Percentiles rank a stretch among this genome's conserved stretches.
Evolutionary conservation across 2,329 filamentous ascomycete species (phyloP).

Genomic region (Nemania sp.): DNA sequence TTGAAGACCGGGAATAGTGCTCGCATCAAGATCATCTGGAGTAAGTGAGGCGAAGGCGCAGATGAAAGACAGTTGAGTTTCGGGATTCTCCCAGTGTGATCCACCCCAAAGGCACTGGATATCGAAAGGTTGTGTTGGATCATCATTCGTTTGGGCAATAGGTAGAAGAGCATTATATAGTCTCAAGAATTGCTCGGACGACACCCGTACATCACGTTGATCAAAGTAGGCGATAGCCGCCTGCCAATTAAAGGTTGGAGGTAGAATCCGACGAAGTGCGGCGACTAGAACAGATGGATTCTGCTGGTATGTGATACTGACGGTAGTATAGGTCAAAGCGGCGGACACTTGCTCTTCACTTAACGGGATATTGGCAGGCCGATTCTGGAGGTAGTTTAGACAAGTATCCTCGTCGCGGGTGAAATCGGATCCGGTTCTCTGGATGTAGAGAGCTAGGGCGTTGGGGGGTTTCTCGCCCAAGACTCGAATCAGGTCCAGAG

Average conservation of each 20-base stretch:
- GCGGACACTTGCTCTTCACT: slow-evolving; percentile 85
- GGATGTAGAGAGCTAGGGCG: slow-evolving; percentile 74
- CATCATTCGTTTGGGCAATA: slow-evolving; percentile 69
- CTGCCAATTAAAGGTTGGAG: slow-evolving; percentile 75
- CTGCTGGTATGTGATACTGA: slow-evolving; percentile 67
- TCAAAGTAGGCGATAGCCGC: slow-evolving; percentile 85
- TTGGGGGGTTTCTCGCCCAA: slow-evolving; percentile 69
- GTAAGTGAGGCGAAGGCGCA: slow-evolving; percentile 84
- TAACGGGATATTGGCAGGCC: slow-evolving; percentile 69
- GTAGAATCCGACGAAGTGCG: slow-evolving; percentile 71
- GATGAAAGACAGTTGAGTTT: slow-evolving; percentile 94
- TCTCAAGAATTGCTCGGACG: slow-evolving; percentile 81
- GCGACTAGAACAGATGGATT: slow-evolving; percentile 69
- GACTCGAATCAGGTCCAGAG: slow-evolving; percentile 76
- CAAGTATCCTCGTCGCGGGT: slow-evolving; percentile 81
- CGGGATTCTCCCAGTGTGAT: slow-evolving; percentile 79
- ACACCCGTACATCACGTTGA: slow-evolving; percentile 79
- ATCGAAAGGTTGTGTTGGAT: slow-evolving; percentile 72
- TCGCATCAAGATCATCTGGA: slow-evolving; percentile 82
- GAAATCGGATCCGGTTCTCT: slow-evolving; percentile 78
- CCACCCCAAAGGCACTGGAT: slow-evolving; percentile 93
- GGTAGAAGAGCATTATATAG: slow-evolving; percentile 84
- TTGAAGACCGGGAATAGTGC: slow-evolving; percentile 83
- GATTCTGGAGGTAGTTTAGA: slow-evolving; percentile 64
- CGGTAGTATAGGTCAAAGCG: slow-evolving; percentile 75